Evolutionary conservation across 2,329 filamentous ascomycete genomes (phyloP).

Genomic region (Sporothrix mexicana): DNA sequence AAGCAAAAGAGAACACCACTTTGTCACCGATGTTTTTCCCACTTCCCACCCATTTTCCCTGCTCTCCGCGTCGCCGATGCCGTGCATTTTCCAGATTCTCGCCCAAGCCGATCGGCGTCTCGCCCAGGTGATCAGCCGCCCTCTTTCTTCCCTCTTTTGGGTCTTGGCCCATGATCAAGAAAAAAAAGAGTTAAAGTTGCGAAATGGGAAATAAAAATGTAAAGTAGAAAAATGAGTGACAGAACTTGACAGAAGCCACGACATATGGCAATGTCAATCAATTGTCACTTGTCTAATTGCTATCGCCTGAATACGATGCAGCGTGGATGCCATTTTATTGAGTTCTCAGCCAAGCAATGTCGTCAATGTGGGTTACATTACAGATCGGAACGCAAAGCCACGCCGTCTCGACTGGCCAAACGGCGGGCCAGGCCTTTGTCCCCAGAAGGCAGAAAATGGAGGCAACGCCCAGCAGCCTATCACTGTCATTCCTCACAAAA

Average conservation of each 20-base stretch:
- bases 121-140: conserved; percentile 2
- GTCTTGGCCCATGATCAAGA: background rate
- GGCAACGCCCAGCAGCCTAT: conserved; percentile 9
- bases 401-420: background rate
- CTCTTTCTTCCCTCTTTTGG: background rate
- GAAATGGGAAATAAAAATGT: background rate
- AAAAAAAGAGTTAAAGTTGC: background rate
- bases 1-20: conserved; percentile 5
- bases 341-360: background rate
- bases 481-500: conserved; percentile 18
- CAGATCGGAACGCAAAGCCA: conserved; percentile 18
- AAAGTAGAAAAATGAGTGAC: background rate
- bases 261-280: background rate
- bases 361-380: conserved; percentile 22
- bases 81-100: conserved; percentile 15
- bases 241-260: background rate
- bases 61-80: conserved; percentile 4
- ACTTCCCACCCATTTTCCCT: too few species aligned
- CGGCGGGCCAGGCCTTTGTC: background rate
- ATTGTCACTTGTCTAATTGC: background rate
- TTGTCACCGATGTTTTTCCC: background rate
- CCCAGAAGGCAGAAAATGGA: background rate
- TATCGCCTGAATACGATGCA: background rate
- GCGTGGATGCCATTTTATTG: background rate
- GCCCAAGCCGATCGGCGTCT: background rate